Percentiles rank a stretch among this genome's conserved stretches.
Evolutionary conservation across 2,329 filamentous ascomycete species (phyloP).

Genomic region (Trichoderma simmonsii): DNA sequence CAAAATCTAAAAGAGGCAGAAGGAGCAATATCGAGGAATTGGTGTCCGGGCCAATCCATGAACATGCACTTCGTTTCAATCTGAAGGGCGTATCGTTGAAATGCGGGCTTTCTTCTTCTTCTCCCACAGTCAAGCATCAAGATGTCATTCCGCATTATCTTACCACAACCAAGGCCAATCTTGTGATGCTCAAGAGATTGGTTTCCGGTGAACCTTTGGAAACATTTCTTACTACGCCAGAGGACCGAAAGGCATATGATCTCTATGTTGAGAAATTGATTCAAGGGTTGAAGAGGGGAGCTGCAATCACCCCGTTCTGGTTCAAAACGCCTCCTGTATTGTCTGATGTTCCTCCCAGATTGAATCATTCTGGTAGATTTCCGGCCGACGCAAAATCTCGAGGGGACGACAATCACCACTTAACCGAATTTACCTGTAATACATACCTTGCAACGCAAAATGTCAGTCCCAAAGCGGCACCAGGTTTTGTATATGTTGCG

Average conservation of each 20-base stretch:
- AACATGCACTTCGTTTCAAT: neutral
- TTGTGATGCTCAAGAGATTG: neutral
- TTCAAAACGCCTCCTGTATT: neutral
- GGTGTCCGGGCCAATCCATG: neutral
- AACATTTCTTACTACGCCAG: neutral
- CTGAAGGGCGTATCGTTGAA: neutral
- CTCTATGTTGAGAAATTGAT: neutral
- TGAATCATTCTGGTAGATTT: neutral
- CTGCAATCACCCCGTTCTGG: neutral
- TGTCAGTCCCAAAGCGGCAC: neutral
- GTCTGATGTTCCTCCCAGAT: neutral
- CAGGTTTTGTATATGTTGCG: neutral
- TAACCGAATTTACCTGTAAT: neutral
- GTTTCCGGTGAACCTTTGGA: neutral
- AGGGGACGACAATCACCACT: too few species aligned
- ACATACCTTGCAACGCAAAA: neutral
- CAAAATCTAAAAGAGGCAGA: neutral
- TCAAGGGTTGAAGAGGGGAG: neutral
- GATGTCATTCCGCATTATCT: neutral
- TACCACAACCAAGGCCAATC: neutral
- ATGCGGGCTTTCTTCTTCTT: neutral
- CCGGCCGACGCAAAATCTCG: neutral
- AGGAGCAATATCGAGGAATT: neutral
- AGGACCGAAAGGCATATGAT: neutral
- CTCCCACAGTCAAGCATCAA: neutral